phyloP scores from a whole-genome alignment of 495 filamentous ascomycete species.

The Diplogelasinospora grovesii region DNA sequence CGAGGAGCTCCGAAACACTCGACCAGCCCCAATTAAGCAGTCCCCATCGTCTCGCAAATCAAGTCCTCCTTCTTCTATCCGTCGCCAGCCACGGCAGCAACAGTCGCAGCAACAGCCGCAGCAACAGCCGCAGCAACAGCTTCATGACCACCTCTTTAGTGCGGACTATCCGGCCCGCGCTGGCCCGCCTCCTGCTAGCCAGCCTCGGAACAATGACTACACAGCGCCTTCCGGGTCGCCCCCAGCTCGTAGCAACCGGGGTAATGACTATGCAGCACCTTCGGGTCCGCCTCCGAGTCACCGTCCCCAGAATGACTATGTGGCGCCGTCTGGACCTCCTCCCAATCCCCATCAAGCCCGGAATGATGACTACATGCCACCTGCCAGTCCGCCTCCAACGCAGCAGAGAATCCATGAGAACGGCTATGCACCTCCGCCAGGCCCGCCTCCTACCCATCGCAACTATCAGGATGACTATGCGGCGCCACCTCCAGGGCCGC shows the following conservation, averaged over 20 bases:
- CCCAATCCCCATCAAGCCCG: conserved; percentile 14
- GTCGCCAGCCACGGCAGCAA: conserved; percentile 9
- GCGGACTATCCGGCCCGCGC: neutral
- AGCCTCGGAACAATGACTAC: conserved; percentile 19
- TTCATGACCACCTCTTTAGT: conserved; percentile 24
- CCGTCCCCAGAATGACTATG: too few species aligned
- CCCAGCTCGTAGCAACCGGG: conserved; percentile 4
- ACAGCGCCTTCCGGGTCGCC: conserved; percentile 29
- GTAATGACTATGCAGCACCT: conserved; percentile 26
- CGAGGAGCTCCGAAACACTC: too few species aligned
- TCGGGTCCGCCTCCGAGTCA: conserved; percentile 26
- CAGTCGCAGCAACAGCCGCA: conserved; percentile 12
- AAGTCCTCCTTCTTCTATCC: too few species aligned
- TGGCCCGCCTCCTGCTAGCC: conserved; percentile 14
- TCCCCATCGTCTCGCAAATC: too few species aligned
- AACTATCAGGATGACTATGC: conserved; percentile 8
- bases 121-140: conserved; percentile 16
- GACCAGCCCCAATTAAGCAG: too few species aligned
- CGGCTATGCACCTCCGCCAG: conserved; percentile 16
- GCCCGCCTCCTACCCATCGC: conserved; percentile 10
- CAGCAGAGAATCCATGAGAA: conserved; percentile 21
- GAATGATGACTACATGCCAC: conserved; percentile 25
- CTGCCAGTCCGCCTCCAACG: conserved; percentile 31
- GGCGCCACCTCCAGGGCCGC: conserved; percentile 29
- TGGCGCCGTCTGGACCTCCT: too few species aligned